Conservation (phyloP, 208 protist species). For the Naegleria gruberi region DNA sequence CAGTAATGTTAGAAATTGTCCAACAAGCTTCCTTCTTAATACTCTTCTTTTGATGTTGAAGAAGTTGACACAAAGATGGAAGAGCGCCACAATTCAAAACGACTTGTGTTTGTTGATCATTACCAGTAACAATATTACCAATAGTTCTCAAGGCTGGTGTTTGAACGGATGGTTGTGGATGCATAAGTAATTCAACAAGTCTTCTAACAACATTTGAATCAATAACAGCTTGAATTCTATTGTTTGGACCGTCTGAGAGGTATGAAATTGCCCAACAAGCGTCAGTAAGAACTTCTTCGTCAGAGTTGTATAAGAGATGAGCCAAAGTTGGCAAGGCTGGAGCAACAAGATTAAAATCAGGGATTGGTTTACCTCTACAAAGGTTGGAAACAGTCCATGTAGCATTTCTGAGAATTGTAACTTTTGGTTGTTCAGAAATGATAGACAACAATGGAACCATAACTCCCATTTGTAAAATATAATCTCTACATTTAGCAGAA, state of each 20-base stretch:
- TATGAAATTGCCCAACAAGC: conserved; percentile 94
- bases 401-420: conserved; percentile 64
- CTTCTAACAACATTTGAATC: conserved; percentile 68
- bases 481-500: conserved; percentile 74
- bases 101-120: conserved; percentile 87
- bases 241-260: conserved; percentile 83
- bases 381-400: conserved; percentile 96
- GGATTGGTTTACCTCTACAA: conserved; percentile 89
- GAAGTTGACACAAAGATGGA: conserved; percentile 54
- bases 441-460: conserved; percentile 66
- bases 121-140: conserved; percentile 97
- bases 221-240: conserved; percentile 88
- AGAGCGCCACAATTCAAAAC: conserved; percentile 85
- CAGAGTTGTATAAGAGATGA: conserved; percentile 68
- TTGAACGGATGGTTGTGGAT: conserved; percentile 55
- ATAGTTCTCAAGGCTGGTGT: conserved; percentile 90
- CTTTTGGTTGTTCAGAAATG: conserved; percentile 35
- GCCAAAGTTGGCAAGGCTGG: conserved; percentile 75
- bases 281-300: conserved; percentile 90
- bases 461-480: conserved; percentile 63
- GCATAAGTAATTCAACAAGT: conserved; percentile 82
- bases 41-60: conserved; percentile 64
- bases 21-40: conserved; percentile 97
- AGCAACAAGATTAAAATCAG: conserved; percentile 56
- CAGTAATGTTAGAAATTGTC: conserved; percentile 98